Evolutionary conservation across 2,329 filamentous ascomycete genomes (phyloP), one percentile per base, ranked within the genome.

Genomic region (Nemania diffusa): DNA sequence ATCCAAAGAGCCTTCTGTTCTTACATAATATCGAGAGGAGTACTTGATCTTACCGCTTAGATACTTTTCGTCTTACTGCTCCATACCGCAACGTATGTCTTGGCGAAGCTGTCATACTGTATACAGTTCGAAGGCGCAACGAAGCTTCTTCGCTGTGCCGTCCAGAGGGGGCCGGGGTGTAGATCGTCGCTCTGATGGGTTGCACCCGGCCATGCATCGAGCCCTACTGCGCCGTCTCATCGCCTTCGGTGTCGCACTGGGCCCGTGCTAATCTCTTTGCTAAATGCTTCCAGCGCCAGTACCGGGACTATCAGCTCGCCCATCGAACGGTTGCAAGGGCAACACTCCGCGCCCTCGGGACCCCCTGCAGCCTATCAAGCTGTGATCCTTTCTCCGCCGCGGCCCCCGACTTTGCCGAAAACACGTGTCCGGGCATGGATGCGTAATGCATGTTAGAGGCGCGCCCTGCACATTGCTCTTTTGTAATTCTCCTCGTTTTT

Each of bases 381-480:
- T 40, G 15, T 40, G 37, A 48, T 17, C 44, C 17, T 22, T 22
- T 27, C 22, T 46, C 42, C 42, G 26, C 40, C 56, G 17, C 2
- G 15, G 26, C 61, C 44, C 22, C 44, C 44, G 56, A 56, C 51
- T 56, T 24, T 57, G 56, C 60, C 65, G 55, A 60, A 34, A 56
- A 26, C 65, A 65, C 61, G 65, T 62, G 65, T 51, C 34, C 53
- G 51, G 42, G 29, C 65, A 65, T 29, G 65, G 61, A 68, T 68
- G 15, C 22, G 9, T 26, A 51, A 59, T 64, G 56, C n/a, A 42
- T 37, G 56, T 68, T 64, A 44, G 62, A 27, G 62, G 65, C 57
- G 57, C 13, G 27, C 56, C 3, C 32, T 32, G 44, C 13, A 32
- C 32, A 15, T 26, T 3, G 50, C n/a, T 7, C 27, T 32, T 52